Conservation (phyloP, 495 filamentous ascomycete genomes). For the Daldinia childiae region DNA sequence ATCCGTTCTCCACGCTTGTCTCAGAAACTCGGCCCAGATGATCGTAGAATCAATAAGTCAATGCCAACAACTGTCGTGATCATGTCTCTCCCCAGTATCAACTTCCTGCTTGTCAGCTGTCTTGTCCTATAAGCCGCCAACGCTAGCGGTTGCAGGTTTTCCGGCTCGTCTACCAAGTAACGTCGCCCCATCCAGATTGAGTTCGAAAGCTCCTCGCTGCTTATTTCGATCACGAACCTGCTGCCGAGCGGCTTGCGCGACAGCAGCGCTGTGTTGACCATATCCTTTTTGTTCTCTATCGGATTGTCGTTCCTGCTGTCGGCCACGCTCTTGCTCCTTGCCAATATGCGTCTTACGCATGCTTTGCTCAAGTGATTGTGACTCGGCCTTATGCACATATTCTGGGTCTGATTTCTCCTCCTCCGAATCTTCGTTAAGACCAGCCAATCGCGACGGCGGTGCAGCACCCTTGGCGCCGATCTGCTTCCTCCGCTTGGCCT, state of each 20-base stretch:
- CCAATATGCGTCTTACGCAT: constrained; percentile 81
- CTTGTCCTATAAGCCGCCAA: constrained; percentile 46
- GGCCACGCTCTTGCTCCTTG: constrained; percentile 62
- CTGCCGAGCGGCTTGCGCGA: constrained; percentile 81
- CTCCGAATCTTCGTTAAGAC: constrained; percentile 77
- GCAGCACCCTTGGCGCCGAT: constrained; percentile 66
- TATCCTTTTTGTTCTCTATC: constrained; percentile 71
- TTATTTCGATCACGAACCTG: constrained; percentile 68
- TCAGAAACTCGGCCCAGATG: constrained; percentile 13
- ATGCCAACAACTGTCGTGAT: constrained; percentile 25
- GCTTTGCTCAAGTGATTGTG: constrained; percentile 80
- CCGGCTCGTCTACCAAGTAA: constrained; percentile 80
- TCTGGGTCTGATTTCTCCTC: constrained; percentile 69
- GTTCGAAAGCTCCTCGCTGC: constrained; percentile 81
- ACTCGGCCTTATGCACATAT: constrained; percentile 67
- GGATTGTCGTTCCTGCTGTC: constrained; percentile 56
- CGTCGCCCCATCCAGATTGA: constrained; percentile 89
- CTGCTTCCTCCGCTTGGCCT: constrained; percentile 87
- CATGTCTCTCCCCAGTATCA: constrained; percentile 33
- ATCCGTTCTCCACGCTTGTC: constrained; percentile 23
- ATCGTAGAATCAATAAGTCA: constrained; percentile 15
- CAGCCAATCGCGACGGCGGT: constrained; percentile 57
- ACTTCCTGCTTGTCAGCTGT: constrained; percentile 19
- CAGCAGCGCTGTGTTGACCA: constrained; percentile 79
- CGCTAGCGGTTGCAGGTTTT: constrained; percentile 54